Evolutionary conservation across 257 asterid species (phyloP), one percentile per base, ranked within the genome.

Genomic region (Solanum appendiculatum): DNA sequence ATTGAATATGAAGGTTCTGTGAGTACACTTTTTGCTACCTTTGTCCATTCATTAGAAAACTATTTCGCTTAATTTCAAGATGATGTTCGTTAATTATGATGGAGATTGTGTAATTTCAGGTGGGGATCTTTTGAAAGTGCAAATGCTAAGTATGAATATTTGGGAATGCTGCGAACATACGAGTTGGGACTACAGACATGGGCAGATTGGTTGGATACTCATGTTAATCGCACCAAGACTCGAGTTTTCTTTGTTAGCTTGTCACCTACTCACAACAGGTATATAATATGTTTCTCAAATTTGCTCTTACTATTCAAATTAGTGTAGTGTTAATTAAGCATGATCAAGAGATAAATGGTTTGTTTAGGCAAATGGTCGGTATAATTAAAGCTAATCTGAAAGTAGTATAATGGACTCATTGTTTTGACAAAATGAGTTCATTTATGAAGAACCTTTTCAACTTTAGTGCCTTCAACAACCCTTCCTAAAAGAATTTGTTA

Each of bases 111-210:
- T n/a, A 83, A 89, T 80, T 42, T 87, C 85, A 94, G 98, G 87
- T 90, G 92, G 91, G 98, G 96, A 63, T 86, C 95, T 5, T 92
- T 93, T 46, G 95, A 77, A 16, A 91, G 91, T 86, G 86, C 90
- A 5, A 85, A 92, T 69, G 91, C 89, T 36, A 89, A 87, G 27
- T 48, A 89, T 51, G 87, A 89, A 86, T 88, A 54, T 40, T 90
- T 91, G 5, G 92, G 91, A 77, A 91, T 89, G 93, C 51, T 89
- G 12, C 94, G 88, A 1, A 89, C 87, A 15, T 94, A 90, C 60
- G 95, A 95, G 86, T 89, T 94, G 88, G 93, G 94, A 44, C 86
- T 95, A 31, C 91, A 63, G 44, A 92, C 94, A 18, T 95, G 98
- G 98, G 88, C 97, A 1, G 89, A 93, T 18, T 95, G 97, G 96